These are phyloP conservation scores for Yarrowia hollandica DNA, from an alignment of 805 yeast species.

Conservation along the genomic window DNA sequence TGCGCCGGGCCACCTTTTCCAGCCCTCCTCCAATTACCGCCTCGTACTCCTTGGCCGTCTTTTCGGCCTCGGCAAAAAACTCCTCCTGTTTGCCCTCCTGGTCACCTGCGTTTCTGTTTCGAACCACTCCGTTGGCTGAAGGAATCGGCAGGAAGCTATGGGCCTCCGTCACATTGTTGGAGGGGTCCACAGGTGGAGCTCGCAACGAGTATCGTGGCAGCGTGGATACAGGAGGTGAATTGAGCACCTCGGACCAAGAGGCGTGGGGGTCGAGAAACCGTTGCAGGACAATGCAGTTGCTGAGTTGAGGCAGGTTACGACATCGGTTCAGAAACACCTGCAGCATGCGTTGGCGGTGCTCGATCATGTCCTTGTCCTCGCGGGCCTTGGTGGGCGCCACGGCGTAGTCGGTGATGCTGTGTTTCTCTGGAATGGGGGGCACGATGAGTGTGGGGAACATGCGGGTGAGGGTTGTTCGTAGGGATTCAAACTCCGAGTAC, in stretches of 20 bases:
- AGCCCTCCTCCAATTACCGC: conserved; percentile 49
- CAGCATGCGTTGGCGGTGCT: conserved; percentile 72
- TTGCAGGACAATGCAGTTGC: conserved; percentile 61
- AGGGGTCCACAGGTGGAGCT: conserved; percentile 64
- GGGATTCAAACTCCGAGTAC: conserved; percentile 87
- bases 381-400: conserved; percentile 48
- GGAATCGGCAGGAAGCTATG: conserved; percentile 67
- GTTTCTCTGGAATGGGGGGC: conserved; percentile 94
- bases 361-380: conserved; percentile 50
- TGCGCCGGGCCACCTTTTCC: conserved; percentile 58
- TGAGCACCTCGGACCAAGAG: conserved; percentile 75
- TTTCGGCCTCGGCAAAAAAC: conserved; percentile 47
- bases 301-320: conserved; percentile 54
- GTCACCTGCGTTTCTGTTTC: conserved; percentile 37
- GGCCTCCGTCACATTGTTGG: conserved; percentile 52
- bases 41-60: conserved; percentile 50
- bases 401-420: conserved; percentile 55
- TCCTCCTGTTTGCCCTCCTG: conserved; percentile 43
- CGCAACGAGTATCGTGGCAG: conserved; percentile 55
- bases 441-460: conserved; percentile 77
- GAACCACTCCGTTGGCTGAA: conserved; percentile 44
- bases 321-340: conserved; percentile 79
- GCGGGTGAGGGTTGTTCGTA: conserved; percentile 68
- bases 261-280: conserved; percentile 84
- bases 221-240: conserved; percentile 54